A percentile compares a stretch with the other conserved stretches of the same genome.
Evolutionary conservation across 2,329 filamentous ascomycete genomes (phyloP).

Genomic region (Xylariaceae sp.): DNA sequence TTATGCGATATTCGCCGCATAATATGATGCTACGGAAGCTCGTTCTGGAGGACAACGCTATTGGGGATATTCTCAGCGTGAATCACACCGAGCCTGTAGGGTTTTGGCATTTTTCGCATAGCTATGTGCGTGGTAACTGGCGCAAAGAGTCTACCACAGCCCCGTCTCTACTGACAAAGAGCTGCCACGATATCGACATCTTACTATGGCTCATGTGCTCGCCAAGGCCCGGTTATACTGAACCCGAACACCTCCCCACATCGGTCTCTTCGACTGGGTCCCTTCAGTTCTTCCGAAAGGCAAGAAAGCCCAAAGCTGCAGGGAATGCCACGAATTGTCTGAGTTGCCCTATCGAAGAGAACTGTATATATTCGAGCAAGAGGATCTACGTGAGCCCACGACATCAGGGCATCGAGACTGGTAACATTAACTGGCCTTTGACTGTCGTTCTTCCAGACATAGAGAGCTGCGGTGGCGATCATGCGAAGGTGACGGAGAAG

Average conservation of each 20-base stretch:
- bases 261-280: slow-evolving; percentile 72
- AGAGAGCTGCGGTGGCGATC: slow-evolving; percentile 61
- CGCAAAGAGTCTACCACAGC: slow-evolving; percentile 72
- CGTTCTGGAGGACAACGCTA: slow-evolving; percentile 66
- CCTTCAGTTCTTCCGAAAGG: slow-evolving; percentile 71
- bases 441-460: slow-evolving; percentile 90
- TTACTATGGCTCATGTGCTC: slow-evolving; percentile 87
- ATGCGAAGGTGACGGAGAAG: slow-evolving; percentile 37
- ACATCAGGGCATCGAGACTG: slow-evolving; percentile 55
- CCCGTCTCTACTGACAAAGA: slow-evolving; percentile 86
- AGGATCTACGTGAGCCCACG: slow-evolving; percentile 73
- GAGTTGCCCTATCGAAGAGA: slow-evolving; percentile 67
- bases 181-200: slow-evolving; percentile 93
- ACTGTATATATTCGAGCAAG: slow-evolving; percentile 82
- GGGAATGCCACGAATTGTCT: slow-evolving; percentile 82
- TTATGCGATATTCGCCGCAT: slow-evolving; percentile 88
- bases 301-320: slow-evolving; percentile 71
- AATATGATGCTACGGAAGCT: slow-evolving; percentile 81
- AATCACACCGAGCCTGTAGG: slow-evolving; percentile 94
- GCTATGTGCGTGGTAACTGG: slow-evolving; percentile 93
- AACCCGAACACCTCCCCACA: slow-evolving; percentile 66
- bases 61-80: slow-evolving; percentile 81
- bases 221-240: slow-evolving; percentile 47
- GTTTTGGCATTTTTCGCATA: slow-evolving; percentile 93
- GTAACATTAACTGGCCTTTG: slow-evolving; percentile 75